Evolutionary conservation across 202 grass and related monocot genomes (phyloP), one percentile per base, ranked within the genome.

Genomic region (Tripidium arundinaceum): DNA sequence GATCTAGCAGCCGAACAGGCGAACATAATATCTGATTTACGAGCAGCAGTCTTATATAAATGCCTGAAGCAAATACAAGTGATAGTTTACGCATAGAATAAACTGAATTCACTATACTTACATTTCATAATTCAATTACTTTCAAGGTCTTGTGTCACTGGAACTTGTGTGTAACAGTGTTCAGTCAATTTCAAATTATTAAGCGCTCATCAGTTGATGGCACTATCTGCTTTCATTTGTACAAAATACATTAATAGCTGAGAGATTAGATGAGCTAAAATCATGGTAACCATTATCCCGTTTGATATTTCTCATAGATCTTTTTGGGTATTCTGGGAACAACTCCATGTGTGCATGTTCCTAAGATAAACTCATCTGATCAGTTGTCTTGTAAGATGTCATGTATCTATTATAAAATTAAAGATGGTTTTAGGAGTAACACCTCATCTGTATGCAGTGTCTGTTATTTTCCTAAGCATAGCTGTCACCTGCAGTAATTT

Each of bases 331-430:
- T 22, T 82, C 11, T 61, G 60, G 62, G 50, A 5, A 37, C 15
- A 10, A 13, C 26, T 57, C 38, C 16, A 76, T 47, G 10, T 13
- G 5, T 67, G 41, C 73, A 42, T 74, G 4, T 55, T 64, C 11
- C 65, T 73, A 41, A 68, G 33, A 69, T 79, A 8, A 79, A 47
- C 43, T 62, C 60, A 78, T 65, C 12, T 40, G 50, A 46, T 11
- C 15, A 58, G 24, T 5, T 25, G 13, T 74, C 2, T 29, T 79
- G 3, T 7, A 40, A 60, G 29, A 5, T 73, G 21, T 46, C 6
- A 11, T 85, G 3, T 7, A 24, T 67, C 15, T 36, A 39, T 11
- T 36, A 49, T 11, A 49, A 54, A 77, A 42, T 21, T 37, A 67
- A 43, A 47, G 27, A 43, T 65, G 6, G 24, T 75, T 42, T 72